Evolutionary conservation across 1,284 basidiomycete species (phyloP), one percentile per base, ranked within the genome.

Genomic region (Psilocybe mexicana): DNA sequence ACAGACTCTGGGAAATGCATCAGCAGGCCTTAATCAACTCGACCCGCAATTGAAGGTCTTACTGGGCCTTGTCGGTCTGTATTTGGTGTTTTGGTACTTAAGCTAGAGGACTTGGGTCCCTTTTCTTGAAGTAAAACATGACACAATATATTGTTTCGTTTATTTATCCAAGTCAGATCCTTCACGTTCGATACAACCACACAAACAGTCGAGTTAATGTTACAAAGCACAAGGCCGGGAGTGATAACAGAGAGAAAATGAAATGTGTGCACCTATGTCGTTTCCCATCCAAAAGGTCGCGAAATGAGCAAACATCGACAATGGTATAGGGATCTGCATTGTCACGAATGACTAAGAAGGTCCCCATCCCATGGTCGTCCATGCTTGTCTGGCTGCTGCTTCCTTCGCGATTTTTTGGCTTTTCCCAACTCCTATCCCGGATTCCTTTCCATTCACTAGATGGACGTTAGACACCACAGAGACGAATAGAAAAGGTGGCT

Each of bases 41-140:
- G 82, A 87, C 64, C 85, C 88, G 2, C 85, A 90, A 63, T 69
- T 85, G 56, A 87, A 86, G 69, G 72, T 88, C 18, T 70, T 92
- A 30, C 63, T 89, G 3, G 82, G 76, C 26, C 74, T 92, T 18
- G 61, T 87, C 10, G 85, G 76, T 3, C 81, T 78, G 14, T 92
- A 92, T 69, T 62, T 80, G 11, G 65, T 90, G 47, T 87, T 91
- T 70, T 90, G 84, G 85, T 84, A 75, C 63, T 62, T 54, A 6
- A 52, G 57, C 7, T 58, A 40, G 54, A 36, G 8, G 26, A 25
- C 42, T 7, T 14, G n/a, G n/a, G 36, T 6, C 8, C 26, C 3
- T 38, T 6, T 7, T 10, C 45, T 25, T n/a, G 14, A 46, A 10
- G 12, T 24, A 2, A 26, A 46, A 30, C 33, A 14, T 14, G 33